Base-by-base conservation (phyloP, 2,329 filamentous ascomycete species). In the Colletotrichum coccodes region DNA sequence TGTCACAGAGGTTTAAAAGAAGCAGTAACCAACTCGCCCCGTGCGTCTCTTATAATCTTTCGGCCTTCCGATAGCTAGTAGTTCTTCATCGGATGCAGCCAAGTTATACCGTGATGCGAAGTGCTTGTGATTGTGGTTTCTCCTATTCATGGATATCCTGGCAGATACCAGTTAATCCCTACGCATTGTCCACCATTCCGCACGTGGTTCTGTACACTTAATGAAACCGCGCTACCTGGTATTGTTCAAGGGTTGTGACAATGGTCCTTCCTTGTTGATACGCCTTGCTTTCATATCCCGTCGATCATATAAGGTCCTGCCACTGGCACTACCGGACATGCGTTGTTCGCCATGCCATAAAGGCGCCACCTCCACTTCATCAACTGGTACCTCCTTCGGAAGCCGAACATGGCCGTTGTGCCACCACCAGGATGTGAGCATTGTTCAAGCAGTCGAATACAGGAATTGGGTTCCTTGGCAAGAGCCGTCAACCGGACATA, bases 361-460 rank as follows among this genome's bases (percentile, higher is more conserved):
- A 56, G 56, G 49, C 44, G 40, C 11, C 26, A 8, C 49, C 28
- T 11, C 50, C 66, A 50, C 62, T 34, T 36, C 34, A 38, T n/a
- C 62, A 56, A 12, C 26, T 49, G 62, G 30, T 47, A 50, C 42
- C 42, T 47, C 34, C 2, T 16, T 50, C 40, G 42, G 66, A 60
- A 54, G 28, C 34, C 66, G 40, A 69, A 56, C 2, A 69, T 69
- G 66, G 66, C 66, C 40, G 66, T 66, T 6, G 66, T 66, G 61
- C 66, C 66, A 21, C 30, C 42, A 18, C 34, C 18, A 28, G 54
- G 49, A 59, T 66, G 66, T 56, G 61, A 44, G 40, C 23, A 60
- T 4, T 69, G 62, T 66, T 49, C 42, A 50, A 38, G 54, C 32
- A 69, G 49, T 23, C 66, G 50, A 28, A 56, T 50, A 8, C 28